Evolutionary conservation across 495 filamentous ascomycete genomes (phyloP).

Genomic region (Massariosphaeria phaeospora): DNA sequence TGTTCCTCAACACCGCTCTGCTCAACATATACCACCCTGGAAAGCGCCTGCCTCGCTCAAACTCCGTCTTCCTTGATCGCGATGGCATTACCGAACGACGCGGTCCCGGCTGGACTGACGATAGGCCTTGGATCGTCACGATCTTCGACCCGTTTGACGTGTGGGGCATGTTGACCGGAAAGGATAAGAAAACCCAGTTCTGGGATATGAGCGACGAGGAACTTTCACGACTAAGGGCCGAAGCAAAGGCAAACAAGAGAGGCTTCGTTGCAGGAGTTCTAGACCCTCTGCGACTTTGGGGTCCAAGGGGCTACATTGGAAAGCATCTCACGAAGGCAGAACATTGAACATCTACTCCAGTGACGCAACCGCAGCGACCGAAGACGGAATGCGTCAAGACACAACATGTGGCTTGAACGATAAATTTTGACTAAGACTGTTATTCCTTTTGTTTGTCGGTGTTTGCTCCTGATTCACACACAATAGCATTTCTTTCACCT

Average conservation of each 20-base stretch:
- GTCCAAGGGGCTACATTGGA: constrained; percentile 23
- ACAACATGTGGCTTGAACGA: not conserved
- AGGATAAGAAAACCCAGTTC: constrained; percentile 35
- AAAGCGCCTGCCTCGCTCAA: constrained; percentile 31
- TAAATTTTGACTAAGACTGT: no score
- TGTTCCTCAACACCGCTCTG: constrained; percentile 38
- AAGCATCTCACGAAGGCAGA: constrained; percentile 22
- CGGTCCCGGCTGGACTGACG: constrained; percentile 39
- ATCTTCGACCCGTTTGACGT: constrained; percentile 39
- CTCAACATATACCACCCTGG: constrained; percentile 38
- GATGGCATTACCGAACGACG: constrained; percentile 36
- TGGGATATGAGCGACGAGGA: constrained; percentile 36
- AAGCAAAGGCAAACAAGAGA: constrained; percentile 26
- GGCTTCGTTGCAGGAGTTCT: constrained; percentile 6
- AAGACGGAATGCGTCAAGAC: not conserved
- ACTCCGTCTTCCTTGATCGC: constrained; percentile 30
- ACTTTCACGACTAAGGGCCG: constrained; percentile 15
- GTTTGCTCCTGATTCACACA: no score
- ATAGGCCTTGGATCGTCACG: constrained; percentile 30
- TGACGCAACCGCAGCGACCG: no score
- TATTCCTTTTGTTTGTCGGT: no score
- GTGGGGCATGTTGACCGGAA: constrained; percentile 31
- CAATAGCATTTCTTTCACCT: no score
- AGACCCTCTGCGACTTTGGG: constrained; percentile 31
- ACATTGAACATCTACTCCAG: no score